Base-by-base conservation (phyloP, 2,329 filamentous ascomycete genomes). In the Nakataea oryzae region DNA sequence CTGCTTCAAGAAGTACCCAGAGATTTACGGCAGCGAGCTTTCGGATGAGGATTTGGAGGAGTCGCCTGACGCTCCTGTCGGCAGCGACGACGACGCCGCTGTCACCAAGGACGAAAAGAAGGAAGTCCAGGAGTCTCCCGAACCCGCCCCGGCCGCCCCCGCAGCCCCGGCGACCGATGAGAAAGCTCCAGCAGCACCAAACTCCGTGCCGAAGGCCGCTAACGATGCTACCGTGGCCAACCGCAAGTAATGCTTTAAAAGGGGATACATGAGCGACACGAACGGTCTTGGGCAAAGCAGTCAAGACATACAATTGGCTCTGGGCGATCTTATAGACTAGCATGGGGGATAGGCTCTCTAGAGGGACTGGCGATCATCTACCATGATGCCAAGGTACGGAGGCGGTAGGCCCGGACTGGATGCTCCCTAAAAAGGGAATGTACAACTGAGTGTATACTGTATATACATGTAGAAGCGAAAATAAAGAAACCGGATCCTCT, bases 1-100 rank as follows among this genome's bases (percentile, higher is more conserved):
- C 70, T 99, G 95, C 80, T 99, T 99, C 83, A 86, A 92, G 69
- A 79, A 87, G 73, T 90, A 97, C 74, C 95, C 95, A 26, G 95
- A 97, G 56, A 82, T 97, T 64, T 99, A 99, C 75, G 93, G 92
- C 64, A 84, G 89, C 56, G 93, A 97, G 74, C 80, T 97, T 24
- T 87, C 89, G 41, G 89, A 92, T 58, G 92, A 96, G 60, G 86
- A 88, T 34, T 75, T 75, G 34, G 74, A 72, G 26, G 72, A 70
- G 24, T 7, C 34, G 9, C 24, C 24, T 4, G 58, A 59, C 12
- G 54, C 54, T 29, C 27, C 54, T 28, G 54, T 13, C 54, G 7
- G 32, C 26, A 47, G 24, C 17, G n/a, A 41, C 14, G 59, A 60
- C 1, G 41, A 41, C 27, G 41, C 34, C n/a, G 41, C 26, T 12